A percentile compares a stretch with the other conserved stretches of the same genome.
These are phyloP conservation scores for Platismatia glauca DNA, from an alignment of 495 filamentous ascomycete genomes.

Conservation along the genomic window DNA sequence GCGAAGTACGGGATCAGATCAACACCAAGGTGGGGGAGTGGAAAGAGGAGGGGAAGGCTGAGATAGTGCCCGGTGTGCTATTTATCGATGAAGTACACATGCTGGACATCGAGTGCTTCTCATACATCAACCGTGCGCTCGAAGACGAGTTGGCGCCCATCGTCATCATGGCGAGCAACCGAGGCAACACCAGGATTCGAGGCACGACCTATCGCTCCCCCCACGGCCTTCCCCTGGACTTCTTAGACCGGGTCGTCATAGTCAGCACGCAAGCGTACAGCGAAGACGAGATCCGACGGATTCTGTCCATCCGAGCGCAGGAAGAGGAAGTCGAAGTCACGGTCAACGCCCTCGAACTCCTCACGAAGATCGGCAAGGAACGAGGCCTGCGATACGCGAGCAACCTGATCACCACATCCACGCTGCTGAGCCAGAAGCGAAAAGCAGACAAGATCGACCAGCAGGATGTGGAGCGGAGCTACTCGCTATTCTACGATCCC, in stretches of 20 bases:
- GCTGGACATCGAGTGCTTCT: slow-evolving; percentile 98
- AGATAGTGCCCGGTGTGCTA: slow-evolving; percentile 92
- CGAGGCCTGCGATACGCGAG: slow-evolving; percentile 86
- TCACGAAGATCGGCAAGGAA: slow-evolving; percentile 93
- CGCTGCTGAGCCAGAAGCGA: slow-evolving; percentile 72
- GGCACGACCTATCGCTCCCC: slow-evolving; percentile 88
- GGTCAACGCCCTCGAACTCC: slow-evolving; percentile 76
- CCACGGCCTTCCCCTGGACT: slow-evolving; percentile 89
- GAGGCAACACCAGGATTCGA: slow-evolving; percentile 82
- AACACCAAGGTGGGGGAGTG: slow-evolving; percentile 97
- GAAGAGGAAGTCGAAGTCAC: slow-evolving; percentile 93
- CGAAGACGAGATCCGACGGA: slow-evolving; percentile 78
- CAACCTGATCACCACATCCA: slow-evolving; percentile 90
- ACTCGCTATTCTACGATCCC: slow-evolving; percentile 86
- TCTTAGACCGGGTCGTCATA: slow-evolving; percentile 92
- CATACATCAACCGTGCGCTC: slow-evolving; percentile 92
- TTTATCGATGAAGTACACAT: slow-evolving; percentile 99
- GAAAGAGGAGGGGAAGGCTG: slow-evolving; percentile 98
- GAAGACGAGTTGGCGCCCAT: slow-evolving; percentile 92
- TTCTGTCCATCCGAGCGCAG: slow-evolving; percentile 79
- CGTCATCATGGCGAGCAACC: slow-evolving; percentile 99
- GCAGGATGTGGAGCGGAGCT: slow-evolving; percentile 87
- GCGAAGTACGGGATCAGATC: slow-evolving; percentile 96
- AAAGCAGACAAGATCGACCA: slow-evolving; percentile 67
- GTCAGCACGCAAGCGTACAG: slow-evolving; percentile 90